Conservation (phyloP, 805 yeast genomes). For the Cyberlindnera bimundalis region DNA sequence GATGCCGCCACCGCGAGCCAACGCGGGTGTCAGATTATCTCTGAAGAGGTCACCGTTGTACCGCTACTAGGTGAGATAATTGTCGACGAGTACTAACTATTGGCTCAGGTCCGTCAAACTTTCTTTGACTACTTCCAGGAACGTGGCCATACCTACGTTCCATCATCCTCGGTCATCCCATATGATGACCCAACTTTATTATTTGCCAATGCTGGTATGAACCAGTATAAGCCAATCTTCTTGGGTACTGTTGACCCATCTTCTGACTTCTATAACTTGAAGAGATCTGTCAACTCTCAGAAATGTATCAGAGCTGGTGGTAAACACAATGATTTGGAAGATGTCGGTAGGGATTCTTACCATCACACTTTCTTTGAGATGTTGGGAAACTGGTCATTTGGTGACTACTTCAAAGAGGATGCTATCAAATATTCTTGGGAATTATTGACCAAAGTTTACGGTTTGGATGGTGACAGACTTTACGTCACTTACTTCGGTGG, state of each 20-base stretch:
- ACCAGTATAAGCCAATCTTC: constrained; percentile 96
- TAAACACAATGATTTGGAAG: constrained; percentile 96
- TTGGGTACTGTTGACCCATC: constrained; percentile 96
- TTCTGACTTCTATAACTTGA: constrained; percentile 77
- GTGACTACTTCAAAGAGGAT: constrained; percentile 95
- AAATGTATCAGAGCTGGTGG: constrained; percentile 99
- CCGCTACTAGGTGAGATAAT: constrained; percentile 25
- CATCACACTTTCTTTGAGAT: constrained; percentile 99
- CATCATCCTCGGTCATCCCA: constrained; percentile 94
- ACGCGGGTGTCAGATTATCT: no score
- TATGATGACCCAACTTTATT: constrained; percentile 96
- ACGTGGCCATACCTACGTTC: constrained; percentile 73
- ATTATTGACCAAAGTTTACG: constrained; percentile 79
- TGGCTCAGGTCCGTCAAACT: constrained; percentile 64
- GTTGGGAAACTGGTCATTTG: constrained; percentile 99
- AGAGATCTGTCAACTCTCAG: constrained; percentile 92
- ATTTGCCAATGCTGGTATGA: constrained; percentile 99
- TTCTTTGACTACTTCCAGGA: constrained; percentile 77
- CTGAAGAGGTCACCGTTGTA: no score
- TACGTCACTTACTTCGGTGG: constrained; percentile 98
- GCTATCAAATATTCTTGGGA: constrained; percentile 92
- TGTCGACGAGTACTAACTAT: neutral
- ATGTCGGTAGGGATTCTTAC: constrained; percentile 96
- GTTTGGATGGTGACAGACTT: constrained; percentile 71
- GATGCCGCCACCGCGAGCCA: no score